Conservation (phyloP, 306 rosid genomes). For the Pyrus pyrifolia region DNA sequence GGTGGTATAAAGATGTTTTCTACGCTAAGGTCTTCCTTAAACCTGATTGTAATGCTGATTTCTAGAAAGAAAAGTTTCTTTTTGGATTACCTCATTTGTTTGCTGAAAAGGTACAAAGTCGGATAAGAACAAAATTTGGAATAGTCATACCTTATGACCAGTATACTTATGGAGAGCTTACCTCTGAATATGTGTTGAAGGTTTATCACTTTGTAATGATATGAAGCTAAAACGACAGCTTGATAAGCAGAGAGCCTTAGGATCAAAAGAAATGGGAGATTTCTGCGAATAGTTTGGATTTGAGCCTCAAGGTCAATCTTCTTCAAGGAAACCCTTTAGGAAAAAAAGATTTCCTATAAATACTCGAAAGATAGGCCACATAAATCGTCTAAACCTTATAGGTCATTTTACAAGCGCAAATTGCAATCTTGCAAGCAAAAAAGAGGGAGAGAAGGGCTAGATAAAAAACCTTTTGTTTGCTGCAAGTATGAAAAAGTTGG, state of each 20-base stretch:
- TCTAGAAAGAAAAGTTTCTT: not conserved
- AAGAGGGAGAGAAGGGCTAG: too few relatives aligned
- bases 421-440: too few relatives aligned
- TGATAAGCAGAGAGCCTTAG: not conserved
- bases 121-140: too few relatives aligned
- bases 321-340: too few relatives aligned
- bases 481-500: too few relatives aligned
- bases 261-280: not conserved
- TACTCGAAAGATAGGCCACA: not conserved
- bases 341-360: too few relatives aligned
- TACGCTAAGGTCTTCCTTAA: not conserved
- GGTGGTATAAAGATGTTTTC: not conserved
- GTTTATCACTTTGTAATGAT: too few relatives aligned
- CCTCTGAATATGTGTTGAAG: not conserved
- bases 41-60: not conserved
- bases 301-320: not conserved
- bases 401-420: accelerated
- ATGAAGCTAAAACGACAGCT: not conserved
- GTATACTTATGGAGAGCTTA: not conserved
- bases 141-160: not conserved
- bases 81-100: not conserved
- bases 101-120: too few relatives aligned
- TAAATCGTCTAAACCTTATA: not conserved
- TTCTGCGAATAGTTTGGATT: too few relatives aligned
- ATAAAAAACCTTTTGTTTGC: too few relatives aligned